Base-by-base conservation (phyloP, 1,284 basidiomycete species). In the Austropuccinia psidii region DNA sequence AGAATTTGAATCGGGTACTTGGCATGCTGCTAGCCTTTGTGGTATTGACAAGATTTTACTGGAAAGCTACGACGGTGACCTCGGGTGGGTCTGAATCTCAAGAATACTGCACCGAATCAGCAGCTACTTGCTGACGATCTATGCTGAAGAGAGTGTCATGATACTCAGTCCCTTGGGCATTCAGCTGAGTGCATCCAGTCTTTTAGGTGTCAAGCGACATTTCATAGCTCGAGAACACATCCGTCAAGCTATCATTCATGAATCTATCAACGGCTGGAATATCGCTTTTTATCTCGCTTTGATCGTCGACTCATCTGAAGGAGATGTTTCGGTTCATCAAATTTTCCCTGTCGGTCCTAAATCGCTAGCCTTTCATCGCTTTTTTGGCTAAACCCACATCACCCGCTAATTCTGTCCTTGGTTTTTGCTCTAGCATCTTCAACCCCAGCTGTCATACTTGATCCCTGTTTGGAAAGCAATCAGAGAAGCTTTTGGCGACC, bases 201-300 rank as follows among this genome's bases (percentile, higher is more conserved):
- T 65, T 7, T 33, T 73, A 1, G 17, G 61, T 5, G 41, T 43
- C 11, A 62, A 33, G 17, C 54, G 17, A 2, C 58, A 54, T 11
- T 73, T 73, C 41, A 37, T 73, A 3, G 47, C 72, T 27, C 29
- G 39, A 29, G 29, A 57, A 47, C 61, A 73, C 41, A 57, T 73
- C 39, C 50, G 15, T 29, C 61, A 73, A 11, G 62, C 60, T 6
- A 58, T 73, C 39, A 73, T 73, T 58, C 72, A 73, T 45, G 72
- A 73, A 55, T 29, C 72, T 8, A 73, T 73, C 27, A 52, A 65
- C 13, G 60, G 72, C 21, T 73, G 72, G 72, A 45, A 57, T 65
- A 33, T 73, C 2, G 33, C 27, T 29, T 73, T 73, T 54, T 73
- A 66, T 47, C 62, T 73, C 37, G 72, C 39, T 6, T 29, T 73